Base-by-base conservation (phyloP, 2,329 filamentous ascomycete species). In the Diplodia mutila region DNA sequence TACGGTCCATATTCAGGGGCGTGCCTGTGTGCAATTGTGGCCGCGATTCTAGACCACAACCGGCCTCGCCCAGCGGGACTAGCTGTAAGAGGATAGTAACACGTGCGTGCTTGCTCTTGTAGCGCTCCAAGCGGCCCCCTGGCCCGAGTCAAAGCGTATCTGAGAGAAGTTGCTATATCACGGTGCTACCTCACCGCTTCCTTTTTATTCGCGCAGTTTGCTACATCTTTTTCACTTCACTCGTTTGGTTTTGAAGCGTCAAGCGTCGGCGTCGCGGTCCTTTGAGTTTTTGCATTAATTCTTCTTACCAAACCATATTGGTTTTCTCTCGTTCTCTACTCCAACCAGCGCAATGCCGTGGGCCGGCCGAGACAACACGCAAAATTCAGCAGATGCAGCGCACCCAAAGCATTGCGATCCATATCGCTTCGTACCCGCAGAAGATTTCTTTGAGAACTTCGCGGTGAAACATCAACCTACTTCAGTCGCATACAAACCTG, bases 61-160 rank as follows among this genome's bases (percentile, higher is more conserved):
- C 57, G 57, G 57, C 39, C 27, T 25, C 25, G 16, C 39, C 25
- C 57, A 42, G 27, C 57, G 21, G 14, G 27, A n/a, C 57, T 61
- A 61, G 25, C 57, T 61, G 57, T 16, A 61, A 23, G 5, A 48
- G 57, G 57, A 48, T 48, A 48, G 57, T 27, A 6, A 32, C 57
- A 61, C 57, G 57, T 61, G 57, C 57, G 57, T 42, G 57, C 57
- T 42, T 61, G 18, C 57, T 48, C 18, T 42, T 21, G 25, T 27
- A 46, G 57, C 46, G 57, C 39, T 49, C 39, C 57, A 49, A 48
- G 57, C 57, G 57, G 21, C 25, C 57, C 57, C 57, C 57, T 61
- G 39, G 12, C 39, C 29, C 57, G 57, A 61, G 57, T 61, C 57
- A 49, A 37, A 37, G 57, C 39, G 12, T 48, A 42, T 61, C 39